Conservation (phyloP, 768 basidiomycete species). For the Amyloporia xantha region DNA sequence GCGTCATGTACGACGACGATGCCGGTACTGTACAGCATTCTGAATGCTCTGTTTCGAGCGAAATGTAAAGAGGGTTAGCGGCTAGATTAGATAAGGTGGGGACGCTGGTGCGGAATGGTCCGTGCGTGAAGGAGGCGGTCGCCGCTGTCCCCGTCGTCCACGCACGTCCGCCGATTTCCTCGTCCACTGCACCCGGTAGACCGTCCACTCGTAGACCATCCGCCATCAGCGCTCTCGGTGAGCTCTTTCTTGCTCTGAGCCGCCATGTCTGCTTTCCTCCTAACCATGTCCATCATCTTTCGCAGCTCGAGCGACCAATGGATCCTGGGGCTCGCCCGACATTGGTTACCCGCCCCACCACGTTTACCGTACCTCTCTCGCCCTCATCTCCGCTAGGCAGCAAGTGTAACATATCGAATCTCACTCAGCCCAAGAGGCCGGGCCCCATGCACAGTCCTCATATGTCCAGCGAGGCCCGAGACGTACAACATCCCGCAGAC, state of each 20-base stretch:
- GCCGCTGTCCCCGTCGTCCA: not conserved
- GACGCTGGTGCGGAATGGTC: conserved; percentile 12
- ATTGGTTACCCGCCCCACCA: not conserved
- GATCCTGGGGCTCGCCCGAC: no score
- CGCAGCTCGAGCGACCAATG: no score
- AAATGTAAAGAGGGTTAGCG: no score
- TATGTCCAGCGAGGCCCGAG: no score
- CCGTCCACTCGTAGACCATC: not conserved
- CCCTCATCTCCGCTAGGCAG: not conserved
- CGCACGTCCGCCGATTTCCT: no score
- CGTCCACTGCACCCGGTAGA: not conserved
- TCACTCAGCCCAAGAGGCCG: not conserved
- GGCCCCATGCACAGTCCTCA: not conserved
- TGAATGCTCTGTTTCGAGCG: conserved; percentile 25
- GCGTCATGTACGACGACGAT: no score
- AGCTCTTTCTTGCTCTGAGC: not conserved
- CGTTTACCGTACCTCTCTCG: conserved; percentile 3
- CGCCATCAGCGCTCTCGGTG: not conserved
- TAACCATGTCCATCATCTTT: no score
- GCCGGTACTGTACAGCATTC: no score
- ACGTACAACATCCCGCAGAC: no score
- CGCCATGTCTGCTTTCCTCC: no score
- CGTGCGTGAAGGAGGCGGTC: conserved; percentile 12
- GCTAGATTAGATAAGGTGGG: no score
- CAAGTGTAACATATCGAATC: not conserved